These are phyloP conservation scores for Colletotrichum sp. DNA, from an alignment of 2,329 filamentous ascomycete genomes.

Conservation along the genomic window DNA sequence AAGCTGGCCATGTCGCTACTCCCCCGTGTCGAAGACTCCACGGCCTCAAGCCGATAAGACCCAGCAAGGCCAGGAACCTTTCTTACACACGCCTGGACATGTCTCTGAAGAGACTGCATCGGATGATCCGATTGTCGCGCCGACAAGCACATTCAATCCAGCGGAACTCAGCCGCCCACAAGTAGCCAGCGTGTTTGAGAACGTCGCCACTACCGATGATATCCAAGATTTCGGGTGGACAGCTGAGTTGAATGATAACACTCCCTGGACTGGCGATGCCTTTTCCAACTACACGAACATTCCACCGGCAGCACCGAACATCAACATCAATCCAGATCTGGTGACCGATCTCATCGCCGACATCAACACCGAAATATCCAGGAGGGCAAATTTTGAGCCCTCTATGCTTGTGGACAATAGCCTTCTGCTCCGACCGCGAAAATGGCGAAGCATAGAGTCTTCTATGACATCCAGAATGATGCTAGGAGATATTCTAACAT, in stretches of 20 bases:
- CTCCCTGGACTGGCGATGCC: background rate
- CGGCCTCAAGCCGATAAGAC: background rate
- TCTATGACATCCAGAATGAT: background rate
- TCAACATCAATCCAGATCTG: background rate
- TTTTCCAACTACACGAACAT: background rate
- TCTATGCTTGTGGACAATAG: background rate
- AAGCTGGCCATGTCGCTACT: background rate
- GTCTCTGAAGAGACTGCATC: background rate
- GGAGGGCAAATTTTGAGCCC: background rate
- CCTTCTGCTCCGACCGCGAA: background rate
- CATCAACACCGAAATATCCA: background rate
- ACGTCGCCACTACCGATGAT: background rate
- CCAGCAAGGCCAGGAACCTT: background rate
- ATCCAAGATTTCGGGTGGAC: background rate
- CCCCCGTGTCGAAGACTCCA: background rate
- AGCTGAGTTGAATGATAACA: background rate
- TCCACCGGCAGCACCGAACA: background rate
- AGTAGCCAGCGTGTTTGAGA: background rate
- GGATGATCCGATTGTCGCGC: background rate
- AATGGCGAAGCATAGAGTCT: background rate
- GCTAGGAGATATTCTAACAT: background rate
- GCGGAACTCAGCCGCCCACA: background rate
- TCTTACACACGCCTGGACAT: background rate
- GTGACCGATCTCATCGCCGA: background rate
- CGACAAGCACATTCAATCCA: background rate